Conservation (phyloP, 106 monocot species). For the Dioscorea zingiberensis region DNA sequence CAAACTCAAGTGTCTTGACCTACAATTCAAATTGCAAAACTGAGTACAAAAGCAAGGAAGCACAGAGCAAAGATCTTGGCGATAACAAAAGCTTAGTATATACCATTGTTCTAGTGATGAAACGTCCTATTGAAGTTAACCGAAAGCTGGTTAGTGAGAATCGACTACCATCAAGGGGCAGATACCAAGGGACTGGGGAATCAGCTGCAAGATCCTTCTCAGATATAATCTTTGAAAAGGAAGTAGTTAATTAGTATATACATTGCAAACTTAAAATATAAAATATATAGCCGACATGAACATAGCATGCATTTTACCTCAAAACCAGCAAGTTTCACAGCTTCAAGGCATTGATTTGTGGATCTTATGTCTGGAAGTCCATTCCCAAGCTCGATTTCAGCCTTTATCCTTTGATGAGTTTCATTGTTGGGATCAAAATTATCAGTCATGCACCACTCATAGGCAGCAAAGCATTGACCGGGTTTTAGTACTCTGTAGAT, state of each 20-base stretch:
- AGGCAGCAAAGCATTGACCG: conserved; percentile 94
- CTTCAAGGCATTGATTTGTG: conserved; percentile 69
- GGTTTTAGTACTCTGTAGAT: conserved; percentile 84
- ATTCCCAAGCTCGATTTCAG: conserved; percentile 94
- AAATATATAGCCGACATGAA: not conserved
- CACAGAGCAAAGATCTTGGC: too few species aligned
- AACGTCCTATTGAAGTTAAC: conserved; percentile 69
- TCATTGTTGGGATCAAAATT: conserved; percentile 69
- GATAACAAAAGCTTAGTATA: too few species aligned
- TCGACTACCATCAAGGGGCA: conserved; percentile 67
- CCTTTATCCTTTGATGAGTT: conserved; percentile 67
- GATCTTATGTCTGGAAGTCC: conserved; percentile 88
- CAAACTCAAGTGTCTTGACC: conserved; percentile 74
- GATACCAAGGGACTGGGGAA: conserved; percentile 85
- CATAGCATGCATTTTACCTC: conserved; percentile 38
- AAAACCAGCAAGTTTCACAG: conserved; percentile 84
- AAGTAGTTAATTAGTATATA: not conserved
- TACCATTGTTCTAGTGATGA: conserved; percentile 77
- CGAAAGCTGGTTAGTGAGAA: conserved; percentile 89
- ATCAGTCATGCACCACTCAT: conserved; percentile 97
- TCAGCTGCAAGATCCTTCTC: conserved; percentile 87
- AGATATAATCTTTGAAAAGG: conserved; percentile 53
- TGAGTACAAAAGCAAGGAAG: not conserved
- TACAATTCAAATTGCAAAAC: conserved; percentile 10
- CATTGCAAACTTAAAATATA: not conserved